Base-by-base conservation (phyloP, 176 grass and related monocot genomes). In the Echinochloa phyllopogon region DNA sequence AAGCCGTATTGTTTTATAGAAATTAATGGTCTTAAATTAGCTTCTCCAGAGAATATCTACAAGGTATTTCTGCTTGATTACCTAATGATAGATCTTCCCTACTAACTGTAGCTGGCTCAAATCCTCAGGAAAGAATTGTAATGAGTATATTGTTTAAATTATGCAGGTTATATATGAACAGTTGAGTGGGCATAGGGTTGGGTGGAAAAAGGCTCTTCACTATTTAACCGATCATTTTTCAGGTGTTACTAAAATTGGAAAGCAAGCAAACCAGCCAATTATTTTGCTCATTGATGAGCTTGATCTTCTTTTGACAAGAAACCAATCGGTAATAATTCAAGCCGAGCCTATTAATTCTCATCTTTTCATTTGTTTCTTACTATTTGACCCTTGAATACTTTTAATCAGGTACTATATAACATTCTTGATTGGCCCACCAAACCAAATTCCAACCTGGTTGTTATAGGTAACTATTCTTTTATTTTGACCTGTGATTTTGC, bases 251-350 rank as follows among this genome's bases (percentile, higher is more conserved):
- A 86, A 88, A 84, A 72, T 86, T 55, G 83, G 85, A 56, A 94
- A 90, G 56, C 82, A 98, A 89, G 79, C 87, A 81, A 89, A 89
- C 57, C 84, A 89, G 67, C 89, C 96, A 84, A 93, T 93, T 90
- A 50, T 98, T 87, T 89, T 98, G 79, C 95, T 98, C 68, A 98
- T 98, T n/a, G 95, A 98, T 43, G 95, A 98, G 57, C 95, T 98
- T 74, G 95, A 98, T 88, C 92, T 98, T 82, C 96, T 98, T 90
- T 88, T 98, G 85, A 98, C 96, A 62, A 87, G 96, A 89, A 98
- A 98, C 66, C 96, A 98, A 74, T 98, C 96, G 69, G 96, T 98
- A 95, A 91, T 69, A 82, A 83, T 70, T 81, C 6, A 64, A 62
- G 7, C 59, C 24, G 33, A 50, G 75, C 14, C 24, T 91, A 66